Evolutionary conservation across 2,329 filamentous ascomycete species (phyloP), one percentile per base, ranked within the genome.

Genomic region (Aspergillus versicolor): DNA sequence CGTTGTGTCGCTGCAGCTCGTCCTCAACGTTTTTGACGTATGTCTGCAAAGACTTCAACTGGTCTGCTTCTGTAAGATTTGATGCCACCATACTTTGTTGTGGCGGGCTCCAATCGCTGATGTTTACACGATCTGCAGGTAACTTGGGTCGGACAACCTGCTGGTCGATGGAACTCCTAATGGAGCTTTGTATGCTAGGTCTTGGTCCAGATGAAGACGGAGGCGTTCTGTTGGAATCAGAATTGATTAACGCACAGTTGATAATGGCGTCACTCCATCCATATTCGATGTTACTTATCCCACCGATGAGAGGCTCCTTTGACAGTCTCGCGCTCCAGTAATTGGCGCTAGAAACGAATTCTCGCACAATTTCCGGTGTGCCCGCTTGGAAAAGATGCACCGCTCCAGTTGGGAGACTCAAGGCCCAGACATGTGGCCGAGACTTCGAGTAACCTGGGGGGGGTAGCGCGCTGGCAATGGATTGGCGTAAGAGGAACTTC

Each of bases 351-450:
- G 86, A 88, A 52, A 97, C 92, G 67, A 97, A 99, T 72, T 99
- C 94, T 65, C 89, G 89, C 65, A 92, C 90, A 67, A 97, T 96
- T 66, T 99, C 94, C 0, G 91, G 86, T 1, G 94, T 99, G 55
- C 94, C 94, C 48, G 94, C 94, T 69, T 97, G 92, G 82, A 99
- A 99, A n/a, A 99, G 82, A 72, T 99, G 94, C 0, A 99, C 92
- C 0, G 93, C 93, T 12, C 94, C 94, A 1, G 88, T 95, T 0
- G 94, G 93, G 45, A 99, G 79, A 61, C 90, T 96, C 51, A 99
- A 79, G 2, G 94, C 93, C 89, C 92, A 99, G 1, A 99, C 94
- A 71, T 97, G 87, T 4, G 92, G 92, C 11, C 94, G 84, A 27
- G 87, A 84, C 68, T 95, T 92, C 34, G 92, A 97, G 75, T 97